Conservation (phyloP, 805 yeast species). For the Candida saitoana region DNA sequence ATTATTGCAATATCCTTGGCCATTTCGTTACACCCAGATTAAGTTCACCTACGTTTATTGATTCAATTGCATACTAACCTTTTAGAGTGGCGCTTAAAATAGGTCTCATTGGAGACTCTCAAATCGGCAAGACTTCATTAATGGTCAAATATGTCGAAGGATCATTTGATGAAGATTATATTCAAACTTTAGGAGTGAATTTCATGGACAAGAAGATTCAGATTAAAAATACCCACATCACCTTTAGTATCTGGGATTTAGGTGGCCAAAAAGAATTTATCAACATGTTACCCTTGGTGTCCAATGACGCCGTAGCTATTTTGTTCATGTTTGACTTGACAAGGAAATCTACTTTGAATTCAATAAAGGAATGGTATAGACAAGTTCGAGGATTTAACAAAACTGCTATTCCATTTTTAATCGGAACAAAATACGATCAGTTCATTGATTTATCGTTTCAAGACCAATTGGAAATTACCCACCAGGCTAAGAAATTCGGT, state of each 20-base stretch:
- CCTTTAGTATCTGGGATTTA: slow-evolving; percentile 90
- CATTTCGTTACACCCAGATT: too few relatives aligned
- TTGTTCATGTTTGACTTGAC: slow-evolving; percentile 86
- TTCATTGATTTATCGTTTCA: slow-evolving; percentile 74
- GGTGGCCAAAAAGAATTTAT: slow-evolving; percentile 96
- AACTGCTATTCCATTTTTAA: slow-evolving; percentile 84
- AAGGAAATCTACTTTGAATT: slow-evolving; percentile 75
- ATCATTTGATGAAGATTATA: slow-evolving; percentile 83
- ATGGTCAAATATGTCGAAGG: slow-evolving; percentile 98
- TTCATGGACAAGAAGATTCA: slow-evolving; percentile 87
- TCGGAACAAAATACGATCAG: slow-evolving; percentile 90
- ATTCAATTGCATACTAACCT: slow-evolving; percentile 6
- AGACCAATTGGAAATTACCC: slow-evolving; percentile 81
- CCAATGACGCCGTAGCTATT: slow-evolving; percentile 88
- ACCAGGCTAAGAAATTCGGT: slow-evolving; percentile 79
- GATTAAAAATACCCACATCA: slow-evolving; percentile 79
- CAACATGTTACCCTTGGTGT: slow-evolving; percentile 90
- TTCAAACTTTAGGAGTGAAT: slow-evolving; percentile 92
- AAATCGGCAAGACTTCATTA: slow-evolving; percentile 90
- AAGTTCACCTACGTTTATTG: too few relatives aligned
- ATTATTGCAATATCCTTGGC: too few relatives aligned
- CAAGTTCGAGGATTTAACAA: slow-evolving; percentile 86
- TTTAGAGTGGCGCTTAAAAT: slow-evolving; percentile 68
- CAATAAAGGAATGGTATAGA: slow-evolving; percentile 92
- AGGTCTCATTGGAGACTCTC: slow-evolving; percentile 93